Conservation (phyloP, 805 yeast genomes). For the Candida dajiaensis region DNA sequence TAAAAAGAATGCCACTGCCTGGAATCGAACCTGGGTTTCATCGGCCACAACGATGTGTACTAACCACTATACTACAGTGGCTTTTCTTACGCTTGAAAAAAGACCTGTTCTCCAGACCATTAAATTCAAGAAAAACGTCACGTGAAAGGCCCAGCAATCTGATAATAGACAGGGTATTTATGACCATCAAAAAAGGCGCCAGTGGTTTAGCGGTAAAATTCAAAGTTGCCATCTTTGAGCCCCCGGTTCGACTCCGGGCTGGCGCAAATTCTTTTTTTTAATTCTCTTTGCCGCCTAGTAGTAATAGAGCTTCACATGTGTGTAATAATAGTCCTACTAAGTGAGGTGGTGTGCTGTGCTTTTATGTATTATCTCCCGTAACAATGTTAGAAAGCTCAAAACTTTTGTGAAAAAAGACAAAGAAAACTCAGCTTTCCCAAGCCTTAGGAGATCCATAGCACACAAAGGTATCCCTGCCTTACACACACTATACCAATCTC, state of each 20-base stretch:
- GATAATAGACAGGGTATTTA: too few species aligned
- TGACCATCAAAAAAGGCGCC: constrained; percentile 7
- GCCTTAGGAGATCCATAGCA: too few species aligned
- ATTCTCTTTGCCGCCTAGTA: not conserved
- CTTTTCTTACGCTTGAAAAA: constrained; percentile 10
- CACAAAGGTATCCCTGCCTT: not conserved
- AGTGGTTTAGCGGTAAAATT: constrained; percentile 48
- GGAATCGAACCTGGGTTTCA: constrained; percentile 71
- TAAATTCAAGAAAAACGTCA: too few species aligned
- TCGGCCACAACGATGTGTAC: constrained; percentile 73
- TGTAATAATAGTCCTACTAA: too few species aligned
- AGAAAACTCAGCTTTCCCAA: not conserved
- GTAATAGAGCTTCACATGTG: too few species aligned
- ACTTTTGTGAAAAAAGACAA: not conserved
- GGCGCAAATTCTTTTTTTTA: constrained; percentile 4
- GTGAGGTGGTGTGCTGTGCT: too few species aligned
- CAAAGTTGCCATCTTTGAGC: constrained; percentile 49
- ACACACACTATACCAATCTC: not conserved
- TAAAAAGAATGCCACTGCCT: constrained; percentile 52
- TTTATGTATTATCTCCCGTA: too few species aligned
- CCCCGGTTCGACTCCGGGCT: constrained; percentile 30
- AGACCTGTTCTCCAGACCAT: too few species aligned
- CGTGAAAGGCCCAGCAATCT: too few species aligned
- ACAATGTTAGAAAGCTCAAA: too few species aligned
- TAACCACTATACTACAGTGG: constrained; percentile 57